Base-by-base conservation (phyloP, 441 rosid genomes). In the Erysimum pusillum region DNA sequence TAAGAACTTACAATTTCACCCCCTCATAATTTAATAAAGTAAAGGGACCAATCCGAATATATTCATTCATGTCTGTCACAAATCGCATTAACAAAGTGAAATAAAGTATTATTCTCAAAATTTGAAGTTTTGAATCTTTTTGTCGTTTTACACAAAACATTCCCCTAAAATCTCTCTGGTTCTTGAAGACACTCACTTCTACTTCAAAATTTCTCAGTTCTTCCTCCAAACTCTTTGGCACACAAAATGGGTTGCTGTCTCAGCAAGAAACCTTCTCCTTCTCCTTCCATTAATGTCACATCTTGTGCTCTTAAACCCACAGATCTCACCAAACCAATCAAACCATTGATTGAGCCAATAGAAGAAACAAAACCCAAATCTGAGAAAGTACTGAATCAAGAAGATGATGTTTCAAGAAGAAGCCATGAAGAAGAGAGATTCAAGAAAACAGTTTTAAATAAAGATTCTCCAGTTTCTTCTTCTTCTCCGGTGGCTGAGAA, bases 211-310 rank as follows among this genome's bases (percentile, higher is more conserved):
- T 13, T 66, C 66, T 31, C 69, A 17, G 7, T 38, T 63, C 10
- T 38, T 39, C 44, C 20, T 34, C 44, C 20, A 34, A 13, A 44
- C 0, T 18, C 58, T 28, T 28, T 5, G 10, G 36, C 13, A 14
- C 22, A 7, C 22, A 7, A 58, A 85, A 75, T 89, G 94, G 97
- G 97, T 54, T 76, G 81, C 70, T 89, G 94, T 81, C 75, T 87
- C 5, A 91, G 92, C 74, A 89, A 83, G 79, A 89, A 88, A 72
- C 53, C 77, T 7, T 79, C 78, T 54, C 44, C 78, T 10, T 42
- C 83, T 17, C 56, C 77, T 80, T 62, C 61, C 18, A 58, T 41
- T 7, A 64, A 51, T 14, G 69, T 9, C 32, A 51, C 38, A 6
- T 31, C 72, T 61, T 28, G 68, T 38, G 1, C 42, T 17, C n/a